phyloP scores from a whole-genome alignment of 1,139 yeast genomes.

The Debaryomyces coudertii region DNA sequence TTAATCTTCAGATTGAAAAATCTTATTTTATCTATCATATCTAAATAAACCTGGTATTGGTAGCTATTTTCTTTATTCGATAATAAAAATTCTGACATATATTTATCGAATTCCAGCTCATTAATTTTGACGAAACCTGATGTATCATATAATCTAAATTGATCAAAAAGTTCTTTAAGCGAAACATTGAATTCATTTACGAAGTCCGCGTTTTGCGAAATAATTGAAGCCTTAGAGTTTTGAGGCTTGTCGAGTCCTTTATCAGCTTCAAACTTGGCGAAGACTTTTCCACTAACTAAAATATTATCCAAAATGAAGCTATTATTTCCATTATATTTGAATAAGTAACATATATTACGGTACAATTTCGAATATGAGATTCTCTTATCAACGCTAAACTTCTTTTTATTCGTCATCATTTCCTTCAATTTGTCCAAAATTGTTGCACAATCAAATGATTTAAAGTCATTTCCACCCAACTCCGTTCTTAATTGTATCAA shows the following conservation, averaged over 20 bases:
- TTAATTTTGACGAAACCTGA: not conserved
- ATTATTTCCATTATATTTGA: constrained; percentile 35
- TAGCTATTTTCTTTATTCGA: not conserved
- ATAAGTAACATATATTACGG: constrained; percentile 35
- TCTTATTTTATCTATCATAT: constrained; percentile 15
- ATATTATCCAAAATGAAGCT: constrained; percentile 43
- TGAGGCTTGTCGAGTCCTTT: constrained; percentile 13
- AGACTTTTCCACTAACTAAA: constrained; percentile 32
- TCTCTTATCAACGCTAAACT: constrained; percentile 21
- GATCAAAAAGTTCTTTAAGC: constrained; percentile 18
- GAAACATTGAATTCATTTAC: constrained; percentile 18
- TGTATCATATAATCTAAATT: not conserved
- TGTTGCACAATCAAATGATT: constrained; percentile 11
- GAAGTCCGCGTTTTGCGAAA: constrained; percentile 20
- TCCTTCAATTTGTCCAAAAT: constrained; percentile 19
- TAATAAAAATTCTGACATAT: constrained; percentile 11
- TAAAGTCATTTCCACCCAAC: constrained; percentile 26
- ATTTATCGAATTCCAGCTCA: constrained; percentile 18
- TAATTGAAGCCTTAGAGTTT: constrained; percentile 15
- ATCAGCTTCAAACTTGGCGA: constrained; percentile 29
- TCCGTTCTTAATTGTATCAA: constrained; percentile 29
- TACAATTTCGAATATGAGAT: constrained; percentile 31
- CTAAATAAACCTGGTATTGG: constrained; percentile 18
- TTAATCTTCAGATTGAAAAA: constrained; percentile 23
- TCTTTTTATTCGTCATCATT: constrained; percentile 18